Conservation (phyloP, 495 filamentous ascomycete genomes). For the Podospora conica region DNA sequence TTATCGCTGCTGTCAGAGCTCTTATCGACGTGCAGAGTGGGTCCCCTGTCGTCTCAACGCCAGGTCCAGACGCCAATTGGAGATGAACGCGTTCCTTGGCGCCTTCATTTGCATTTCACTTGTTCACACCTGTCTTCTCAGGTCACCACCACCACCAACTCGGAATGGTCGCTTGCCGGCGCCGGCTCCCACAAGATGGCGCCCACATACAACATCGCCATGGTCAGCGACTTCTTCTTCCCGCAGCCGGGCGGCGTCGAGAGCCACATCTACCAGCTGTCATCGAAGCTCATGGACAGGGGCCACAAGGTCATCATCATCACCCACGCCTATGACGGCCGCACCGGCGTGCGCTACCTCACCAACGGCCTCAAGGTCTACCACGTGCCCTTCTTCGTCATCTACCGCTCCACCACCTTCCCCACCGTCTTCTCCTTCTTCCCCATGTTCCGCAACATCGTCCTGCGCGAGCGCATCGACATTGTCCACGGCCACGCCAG, state of each 20-base stretch:
- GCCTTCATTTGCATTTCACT: neutral
- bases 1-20: slow-evolving; percentile 24
- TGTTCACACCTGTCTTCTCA: neutral
- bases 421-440: slow-evolving; percentile 99
- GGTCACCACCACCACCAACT: neutral
- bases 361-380: slow-evolving; percentile 98
- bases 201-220: slow-evolving; percentile 59
- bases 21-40: neutral
- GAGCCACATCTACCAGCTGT: slow-evolving; percentile 97
- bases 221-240: slow-evolving; percentile 99
- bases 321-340: slow-evolving; percentile 89
- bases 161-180: neutral
- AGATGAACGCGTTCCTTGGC: slow-evolving; percentile 6
- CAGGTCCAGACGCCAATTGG: neutral
- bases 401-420: slow-evolving; percentile 91
- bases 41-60: neutral
- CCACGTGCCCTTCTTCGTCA: slow-evolving; percentile 90
- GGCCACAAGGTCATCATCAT: slow-evolving; percentile 98
- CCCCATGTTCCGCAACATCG: slow-evolving; percentile 90
- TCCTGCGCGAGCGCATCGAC: slow-evolving; percentile 87
- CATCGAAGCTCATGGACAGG: slow-evolving; percentile 90
- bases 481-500: slow-evolving; percentile 96
- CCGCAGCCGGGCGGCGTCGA: slow-evolving; percentile 94
- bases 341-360: slow-evolving; percentile 91
- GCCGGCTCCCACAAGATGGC: slow-evolving; percentile 38